These are phyloP conservation scores for Aureobasidium melanogenum DNA, from an alignment of 2,329 filamentous ascomycete species.

Conservation along the genomic window DNA sequence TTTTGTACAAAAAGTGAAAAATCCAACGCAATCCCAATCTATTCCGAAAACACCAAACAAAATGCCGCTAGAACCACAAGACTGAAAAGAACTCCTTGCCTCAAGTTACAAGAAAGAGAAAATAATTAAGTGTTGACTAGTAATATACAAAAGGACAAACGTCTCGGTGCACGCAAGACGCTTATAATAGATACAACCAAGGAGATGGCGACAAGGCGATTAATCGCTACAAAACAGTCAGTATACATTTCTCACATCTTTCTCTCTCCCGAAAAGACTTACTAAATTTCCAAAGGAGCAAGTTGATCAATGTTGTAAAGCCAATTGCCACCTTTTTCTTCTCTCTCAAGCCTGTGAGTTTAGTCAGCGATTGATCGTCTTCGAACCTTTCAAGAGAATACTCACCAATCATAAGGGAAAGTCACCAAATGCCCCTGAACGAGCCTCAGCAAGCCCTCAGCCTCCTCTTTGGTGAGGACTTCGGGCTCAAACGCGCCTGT, in stretches of 20 bases:
- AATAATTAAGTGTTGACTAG: not conserved
- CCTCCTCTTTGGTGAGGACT: constrained; percentile 62
- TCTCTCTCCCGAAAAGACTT: constrained; percentile 32
- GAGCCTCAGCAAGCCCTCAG: constrained; percentile 70
- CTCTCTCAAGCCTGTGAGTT: constrained; percentile 63
- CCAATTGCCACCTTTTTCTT: constrained; percentile 93
- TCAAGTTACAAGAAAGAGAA: not conserved
- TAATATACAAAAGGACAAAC: not conserved
- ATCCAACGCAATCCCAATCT: too few species aligned
- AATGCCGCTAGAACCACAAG: not conserved
- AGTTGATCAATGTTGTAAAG: constrained; percentile 93
- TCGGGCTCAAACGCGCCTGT: constrained; percentile 55
- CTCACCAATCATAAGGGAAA: constrained; percentile 87
- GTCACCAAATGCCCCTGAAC: constrained; percentile 82
- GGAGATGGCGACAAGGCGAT: not conserved
- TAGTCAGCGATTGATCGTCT: constrained; percentile 13
- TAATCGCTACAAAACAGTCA: not conserved
- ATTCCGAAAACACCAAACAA: not conserved
- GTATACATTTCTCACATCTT: not conserved
- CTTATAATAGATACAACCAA: not conserved
- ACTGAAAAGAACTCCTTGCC: not conserved
- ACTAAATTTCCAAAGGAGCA: constrained; percentile 96
- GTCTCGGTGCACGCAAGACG: not conserved
- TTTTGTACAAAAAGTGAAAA: too few species aligned
- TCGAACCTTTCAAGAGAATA: not conserved